Evolutionary conservation across 768 basidiomycete genomes (phyloP), one percentile per base, ranked within the genome.

Genomic region (Pulveroboletus sp.): DNA sequence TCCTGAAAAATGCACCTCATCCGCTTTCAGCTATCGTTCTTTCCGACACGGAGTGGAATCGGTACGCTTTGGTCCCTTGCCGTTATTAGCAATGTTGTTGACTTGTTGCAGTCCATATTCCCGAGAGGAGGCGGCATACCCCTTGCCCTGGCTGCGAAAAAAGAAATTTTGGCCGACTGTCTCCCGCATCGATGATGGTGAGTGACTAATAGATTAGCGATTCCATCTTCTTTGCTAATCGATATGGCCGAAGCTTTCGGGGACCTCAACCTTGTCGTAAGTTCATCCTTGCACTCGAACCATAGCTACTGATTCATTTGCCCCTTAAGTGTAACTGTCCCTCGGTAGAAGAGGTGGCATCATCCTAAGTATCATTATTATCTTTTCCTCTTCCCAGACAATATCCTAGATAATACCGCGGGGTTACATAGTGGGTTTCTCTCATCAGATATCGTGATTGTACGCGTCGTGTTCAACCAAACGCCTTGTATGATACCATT

Each of bases 101-200:
- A 8, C 16, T 8, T 2, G 17, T 24, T 4, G 5, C n/a, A 92
- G 90, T 27, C 93, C 94, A 13, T 98, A 97, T 67, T 82, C 90
- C 39, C 87, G 93, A 30, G 81, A 91, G 56, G 77, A 83, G 53
- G 95, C 96, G n/a, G 93, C 81, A 8, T 97, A 91, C 68, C 94
- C 96, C 20, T 67, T 92, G 53, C 77, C 86, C 12, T 89, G 83
- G 76, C 76, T 99, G 26, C 74, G 75, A 43, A 85, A 89, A 69
- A 87, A 80, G 74, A 99, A 99, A 71, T 95, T 97, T 73, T 99
- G 96, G 96, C 95, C 96, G 1, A 79, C 89, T 5, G 88, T 94
- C 36, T 86, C 89, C 5, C 78, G 95, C 40, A 80, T 99, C 44
- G 94, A 97, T 62, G 95, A 97, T 73, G 88, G 92, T 93, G 65